Conservation (phyloP, 495 filamentous ascomycete species). For the Lasiosphaeria miniovina region DNA sequence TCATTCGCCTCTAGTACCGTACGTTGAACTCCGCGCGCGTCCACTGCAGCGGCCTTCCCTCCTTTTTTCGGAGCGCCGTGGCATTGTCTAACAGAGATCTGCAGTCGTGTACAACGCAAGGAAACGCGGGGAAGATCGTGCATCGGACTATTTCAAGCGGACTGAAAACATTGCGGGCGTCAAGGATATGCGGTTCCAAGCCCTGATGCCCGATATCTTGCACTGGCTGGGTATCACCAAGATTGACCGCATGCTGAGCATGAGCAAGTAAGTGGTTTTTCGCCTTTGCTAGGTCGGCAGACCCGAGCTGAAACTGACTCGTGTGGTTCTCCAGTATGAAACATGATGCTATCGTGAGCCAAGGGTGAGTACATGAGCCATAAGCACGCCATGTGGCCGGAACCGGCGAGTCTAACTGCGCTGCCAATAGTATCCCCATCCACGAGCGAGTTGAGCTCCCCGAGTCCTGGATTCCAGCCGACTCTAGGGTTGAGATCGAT, state of each 20-base stretch:
- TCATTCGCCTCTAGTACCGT: slow-evolving; percentile 45
- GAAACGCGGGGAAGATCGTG: slow-evolving; percentile 78
- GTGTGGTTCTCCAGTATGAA: slow-evolving; percentile 69
- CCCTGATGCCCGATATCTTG: slow-evolving; percentile 97
- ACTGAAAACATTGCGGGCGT: slow-evolving; percentile 98
- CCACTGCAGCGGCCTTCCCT: slow-evolving; percentile 1
- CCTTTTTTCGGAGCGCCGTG: slow-evolving; percentile 12
- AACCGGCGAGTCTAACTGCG: background rate
- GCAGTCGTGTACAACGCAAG: slow-evolving; percentile 92
- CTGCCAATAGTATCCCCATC: slow-evolving; percentile 68
- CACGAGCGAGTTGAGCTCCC: slow-evolving; percentile 90
- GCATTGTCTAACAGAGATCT: slow-evolving; percentile 31
- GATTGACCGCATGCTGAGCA: slow-evolving; percentile 97
- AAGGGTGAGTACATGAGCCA: slow-evolving; percentile 56
- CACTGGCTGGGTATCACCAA: slow-evolving; percentile 99
- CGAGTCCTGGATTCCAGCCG: slow-evolving; percentile 89
- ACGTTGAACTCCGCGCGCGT: slow-evolving; percentile 24
- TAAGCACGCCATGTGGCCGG: slow-evolving; percentile 13
- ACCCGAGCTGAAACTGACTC: too few relatives aligned
- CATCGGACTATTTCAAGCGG: slow-evolving; percentile 95
- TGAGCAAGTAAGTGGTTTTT: slow-evolving; percentile 73
- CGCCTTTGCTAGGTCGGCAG: too few relatives aligned
- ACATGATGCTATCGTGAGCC: slow-evolving; percentile 93
- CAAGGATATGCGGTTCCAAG: slow-evolving; percentile 98
- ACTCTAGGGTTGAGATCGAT: slow-evolving; percentile 96